Evolutionary conservation across 345 rosid genomes (phyloP).

Genomic region (Aquilaria malaccensis): DNA sequence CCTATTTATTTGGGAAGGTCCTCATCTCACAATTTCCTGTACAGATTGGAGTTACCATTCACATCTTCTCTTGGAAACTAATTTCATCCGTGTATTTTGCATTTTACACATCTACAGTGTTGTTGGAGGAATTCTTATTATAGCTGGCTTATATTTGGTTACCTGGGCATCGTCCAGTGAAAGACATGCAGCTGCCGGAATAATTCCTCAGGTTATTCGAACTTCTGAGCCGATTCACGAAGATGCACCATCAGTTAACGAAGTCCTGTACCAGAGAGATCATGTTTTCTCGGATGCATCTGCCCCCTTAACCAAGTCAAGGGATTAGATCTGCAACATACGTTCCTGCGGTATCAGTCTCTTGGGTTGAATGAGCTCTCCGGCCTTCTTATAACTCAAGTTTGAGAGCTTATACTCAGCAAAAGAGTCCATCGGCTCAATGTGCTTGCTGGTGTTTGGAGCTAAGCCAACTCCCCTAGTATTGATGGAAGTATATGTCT

Average conservation of each 20-base stretch:
- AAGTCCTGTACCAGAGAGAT: slow-evolving; percentile 37
- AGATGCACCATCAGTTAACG: slow-evolving; percentile 36
- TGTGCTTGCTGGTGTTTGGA: too few species aligned
- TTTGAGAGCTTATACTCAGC: too few species aligned
- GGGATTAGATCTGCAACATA: slow-evolving; percentile 19
- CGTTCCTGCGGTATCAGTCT: not conserved
- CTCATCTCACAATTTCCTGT: too few species aligned
- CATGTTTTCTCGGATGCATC: slow-evolving; percentile 36
- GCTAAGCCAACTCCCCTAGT: too few species aligned
- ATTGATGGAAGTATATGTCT: too few species aligned
- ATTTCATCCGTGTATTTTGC: too few species aligned
- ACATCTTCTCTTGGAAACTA: too few species aligned
- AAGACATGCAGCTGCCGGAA: slow-evolving; percentile 22
- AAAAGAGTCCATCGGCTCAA: too few species aligned
- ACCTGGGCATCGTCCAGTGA: slow-evolving; percentile 88
- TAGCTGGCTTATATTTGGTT: slow-evolving; percentile 72
- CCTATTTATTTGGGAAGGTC: slow-evolving; percentile 88
- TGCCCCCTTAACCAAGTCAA: slow-evolving; percentile 25
- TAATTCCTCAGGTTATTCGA: slow-evolving; percentile 26
- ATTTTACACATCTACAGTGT: slow-evolving; percentile 30
- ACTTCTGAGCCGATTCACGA: slow-evolving; percentile 52
- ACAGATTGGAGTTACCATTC: too few species aligned
- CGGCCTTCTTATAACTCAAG: too few species aligned
- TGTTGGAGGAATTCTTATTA: slow-evolving; percentile 74
- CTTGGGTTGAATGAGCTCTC: too few species aligned